These are phyloP conservation scores for Populus hybrid DNA, from an alignment of 441 rosid species.

Conservation along the genomic window DNA sequence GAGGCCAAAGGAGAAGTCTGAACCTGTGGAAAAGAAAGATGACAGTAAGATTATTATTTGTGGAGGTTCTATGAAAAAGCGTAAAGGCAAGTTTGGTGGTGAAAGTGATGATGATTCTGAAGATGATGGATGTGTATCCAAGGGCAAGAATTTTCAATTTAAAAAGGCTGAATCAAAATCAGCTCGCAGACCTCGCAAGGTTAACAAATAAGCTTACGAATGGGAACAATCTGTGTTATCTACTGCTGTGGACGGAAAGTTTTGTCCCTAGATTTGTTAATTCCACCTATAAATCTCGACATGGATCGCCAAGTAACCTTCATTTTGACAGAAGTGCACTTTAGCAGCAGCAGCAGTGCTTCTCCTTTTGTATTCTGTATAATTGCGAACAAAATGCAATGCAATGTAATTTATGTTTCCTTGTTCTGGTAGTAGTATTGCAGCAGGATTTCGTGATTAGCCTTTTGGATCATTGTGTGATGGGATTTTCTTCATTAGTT, in stretches of 20 bases:
- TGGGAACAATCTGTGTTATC: not conserved
- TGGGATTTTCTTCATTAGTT: not conserved
- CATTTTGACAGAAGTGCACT: not conserved
- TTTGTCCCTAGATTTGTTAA: not conserved
- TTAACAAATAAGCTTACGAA: constrained; percentile 20
- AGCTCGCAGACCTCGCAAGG: constrained; percentile 31
- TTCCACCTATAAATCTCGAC: not conserved
- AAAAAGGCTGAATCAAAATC: constrained; percentile 33
- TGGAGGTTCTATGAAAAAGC: constrained; percentile 43
- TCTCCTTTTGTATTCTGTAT: not conserved
- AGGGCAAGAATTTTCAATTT: constrained; percentile 46
- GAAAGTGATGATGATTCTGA: constrained; percentile 57
- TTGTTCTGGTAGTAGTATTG: not conserved
- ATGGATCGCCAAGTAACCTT: not conserved
- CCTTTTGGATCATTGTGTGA: not conserved
- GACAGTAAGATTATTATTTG: constrained; percentile 55
- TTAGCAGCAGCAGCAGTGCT: not conserved
- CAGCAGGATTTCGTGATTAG: not conserved
- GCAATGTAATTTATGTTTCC: not conserved
- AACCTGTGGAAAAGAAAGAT: constrained; percentile 47
- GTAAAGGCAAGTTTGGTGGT: constrained; percentile 37
- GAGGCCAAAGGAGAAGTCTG: constrained; percentile 64
- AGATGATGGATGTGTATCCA: constrained; percentile 40
- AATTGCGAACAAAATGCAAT: not conserved
- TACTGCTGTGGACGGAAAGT: not conserved